Evolutionary conservation across 169 alveolate species (phyloP).

Genomic region (Amoebophrya sp.): DNA sequence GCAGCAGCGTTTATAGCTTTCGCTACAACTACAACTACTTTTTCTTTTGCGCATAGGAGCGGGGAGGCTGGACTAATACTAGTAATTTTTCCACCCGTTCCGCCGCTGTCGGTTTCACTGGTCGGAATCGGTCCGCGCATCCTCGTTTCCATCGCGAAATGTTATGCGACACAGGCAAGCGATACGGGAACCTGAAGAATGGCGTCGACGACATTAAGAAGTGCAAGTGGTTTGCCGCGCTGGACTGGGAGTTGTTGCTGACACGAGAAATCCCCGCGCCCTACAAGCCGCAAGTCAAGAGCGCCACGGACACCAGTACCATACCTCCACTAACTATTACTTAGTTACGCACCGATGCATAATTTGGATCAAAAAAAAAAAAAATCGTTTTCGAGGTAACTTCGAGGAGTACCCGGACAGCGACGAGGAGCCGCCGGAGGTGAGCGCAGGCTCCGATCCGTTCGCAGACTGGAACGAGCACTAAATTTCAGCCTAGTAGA

Average conservation of each 20-base stretch:
- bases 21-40: too few relatives aligned
- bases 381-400: constrained; percentile 20
- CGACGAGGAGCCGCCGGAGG: constrained; percentile 55
- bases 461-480: too few relatives aligned
- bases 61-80: neutral
- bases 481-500: too few relatives aligned
- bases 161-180: constrained; percentile 36
- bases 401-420: constrained; percentile 66
- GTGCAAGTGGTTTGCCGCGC: constrained; percentile 59
- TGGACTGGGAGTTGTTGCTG: constrained; percentile 48
- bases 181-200: constrained; percentile 65
- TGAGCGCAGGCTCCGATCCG: too few relatives aligned
- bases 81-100: neutral
- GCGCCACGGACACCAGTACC: constrained; percentile 22
- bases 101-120: neutral
- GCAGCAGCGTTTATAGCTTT: too few relatives aligned
- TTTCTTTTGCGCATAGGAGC: neutral
- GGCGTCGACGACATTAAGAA: constrained; percentile 73
- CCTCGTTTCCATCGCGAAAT: neutral
- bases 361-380: neutral
- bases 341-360: constrained; percentile 20
- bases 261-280: constrained; percentile 39
- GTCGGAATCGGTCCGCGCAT: neutral
- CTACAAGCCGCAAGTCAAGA: constrained; percentile 50
- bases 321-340: neutral